Evolutionary conservation across 1,139 yeast genomes (phyloP).

Genomic region (Debaryomyces subglobosus): DNA sequence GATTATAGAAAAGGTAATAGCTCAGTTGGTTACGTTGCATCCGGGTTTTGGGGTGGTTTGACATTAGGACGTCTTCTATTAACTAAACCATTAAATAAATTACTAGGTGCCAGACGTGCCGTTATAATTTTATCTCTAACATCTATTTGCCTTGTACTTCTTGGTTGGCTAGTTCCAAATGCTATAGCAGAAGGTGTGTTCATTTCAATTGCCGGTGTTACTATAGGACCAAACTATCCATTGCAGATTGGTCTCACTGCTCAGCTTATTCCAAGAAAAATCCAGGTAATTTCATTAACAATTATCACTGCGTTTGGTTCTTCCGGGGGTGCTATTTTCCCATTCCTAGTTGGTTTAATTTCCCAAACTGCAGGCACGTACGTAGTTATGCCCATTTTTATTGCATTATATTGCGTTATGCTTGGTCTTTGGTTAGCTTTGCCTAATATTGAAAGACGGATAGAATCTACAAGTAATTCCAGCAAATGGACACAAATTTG

Average conservation of each 20-base stretch:
- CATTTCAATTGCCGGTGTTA: conserved; percentile 50
- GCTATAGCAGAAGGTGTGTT: conserved; percentile 47
- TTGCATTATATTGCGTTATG: conserved; percentile 43
- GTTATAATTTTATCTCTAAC: conserved; percentile 36
- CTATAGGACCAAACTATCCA: conserved; percentile 60
- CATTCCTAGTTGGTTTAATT: conserved; percentile 57
- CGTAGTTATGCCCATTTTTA: conserved; percentile 57
- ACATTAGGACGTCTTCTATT: conserved; percentile 61
- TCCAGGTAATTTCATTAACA: conserved; percentile 55
- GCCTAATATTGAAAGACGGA: conserved; percentile 39
- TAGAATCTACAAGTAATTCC: conserved; percentile 6
- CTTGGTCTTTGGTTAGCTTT: conserved; percentile 46
- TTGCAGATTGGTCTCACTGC: conserved; percentile 52
- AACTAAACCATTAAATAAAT: conserved; percentile 42
- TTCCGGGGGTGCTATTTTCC: conserved; percentile 62
- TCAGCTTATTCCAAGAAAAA: conserved; percentile 53
- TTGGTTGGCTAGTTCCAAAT: conserved; percentile 52
- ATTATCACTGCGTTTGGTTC: conserved; percentile 63
- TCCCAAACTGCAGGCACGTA: conserved; percentile 55
- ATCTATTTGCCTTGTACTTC: conserved; percentile 38
- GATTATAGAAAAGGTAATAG: conserved; percentile 54
- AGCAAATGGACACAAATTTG: background rate
- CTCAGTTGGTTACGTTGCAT: conserved; percentile 63
- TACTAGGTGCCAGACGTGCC: conserved; percentile 54
- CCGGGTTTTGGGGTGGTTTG: conserved; percentile 75